Percentiles rank a stretch among this genome's conserved stretches.
Evolutionary conservation across 768 basidiomycete species (phyloP).

Genomic region (Lentinula guzmanii): DNA sequence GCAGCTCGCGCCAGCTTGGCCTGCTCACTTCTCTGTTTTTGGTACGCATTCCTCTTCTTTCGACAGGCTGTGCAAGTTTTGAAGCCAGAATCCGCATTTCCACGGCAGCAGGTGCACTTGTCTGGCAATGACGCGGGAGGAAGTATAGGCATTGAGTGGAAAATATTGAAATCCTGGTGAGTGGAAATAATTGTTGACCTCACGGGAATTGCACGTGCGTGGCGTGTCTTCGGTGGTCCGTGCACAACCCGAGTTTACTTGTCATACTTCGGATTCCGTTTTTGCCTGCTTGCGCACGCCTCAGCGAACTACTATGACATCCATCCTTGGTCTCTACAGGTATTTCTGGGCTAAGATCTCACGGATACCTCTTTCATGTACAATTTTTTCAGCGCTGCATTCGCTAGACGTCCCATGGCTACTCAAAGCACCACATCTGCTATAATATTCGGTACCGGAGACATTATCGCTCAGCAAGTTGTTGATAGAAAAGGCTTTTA

Average conservation of each 20-base stretch:
- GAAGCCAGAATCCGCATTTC: neutral
- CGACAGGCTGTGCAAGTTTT: neutral
- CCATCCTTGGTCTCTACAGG: neutral
- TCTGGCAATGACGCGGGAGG: neutral
- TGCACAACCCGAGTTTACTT: neutral
- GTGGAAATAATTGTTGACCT: neutral
- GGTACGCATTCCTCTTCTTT: neutral
- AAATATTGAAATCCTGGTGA: neutral
- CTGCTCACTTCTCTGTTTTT: neutral
- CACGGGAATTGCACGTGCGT: neutral
- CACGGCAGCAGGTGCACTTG: neutral
- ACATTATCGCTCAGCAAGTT: conserved; percentile 58
- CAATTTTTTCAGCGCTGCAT: conserved; percentile 23
- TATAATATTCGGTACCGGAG: conserved; percentile 45
- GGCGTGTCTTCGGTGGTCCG: neutral
- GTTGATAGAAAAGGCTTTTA: conserved; percentile 46
- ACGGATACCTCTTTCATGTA: neutral
- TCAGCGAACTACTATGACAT: neutral
- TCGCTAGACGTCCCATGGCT: conserved; percentile 33
- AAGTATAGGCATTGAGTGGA: neutral
- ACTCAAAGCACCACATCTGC: conserved; percentile 20
- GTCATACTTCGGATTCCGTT: neutral
- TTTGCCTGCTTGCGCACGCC: neutral
- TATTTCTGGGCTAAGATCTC: neutral
- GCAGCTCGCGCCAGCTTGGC: neutral